Percentiles rank a stretch among this genome's conserved stretches.
phyloP scores from a whole-genome alignment of 202 grass and related monocot species.

The Panicum virgatum region DNA sequence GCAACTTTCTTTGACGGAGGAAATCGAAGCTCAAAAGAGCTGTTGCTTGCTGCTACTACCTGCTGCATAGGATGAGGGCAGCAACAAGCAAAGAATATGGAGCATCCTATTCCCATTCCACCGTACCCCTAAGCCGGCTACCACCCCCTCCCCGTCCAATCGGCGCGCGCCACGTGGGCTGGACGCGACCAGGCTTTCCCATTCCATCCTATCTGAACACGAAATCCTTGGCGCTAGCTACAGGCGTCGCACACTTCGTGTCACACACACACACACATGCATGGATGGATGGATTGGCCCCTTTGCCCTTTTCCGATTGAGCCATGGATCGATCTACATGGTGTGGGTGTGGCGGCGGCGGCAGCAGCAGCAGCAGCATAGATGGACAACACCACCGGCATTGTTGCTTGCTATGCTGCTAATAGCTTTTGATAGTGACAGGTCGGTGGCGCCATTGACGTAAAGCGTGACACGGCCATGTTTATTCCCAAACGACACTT shows the following conservation, averaged over 20 bases:
- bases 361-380: too few relatives aligned
- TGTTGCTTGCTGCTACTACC: neutral
- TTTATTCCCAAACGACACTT: slow-evolving; percentile 49
- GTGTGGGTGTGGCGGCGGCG: neutral
- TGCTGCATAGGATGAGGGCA: slow-evolving; percentile 18
- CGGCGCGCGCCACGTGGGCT: neutral
- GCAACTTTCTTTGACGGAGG: slow-evolving; percentile 21
- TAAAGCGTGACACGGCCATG: slow-evolving; percentile 37
- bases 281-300: neutral
- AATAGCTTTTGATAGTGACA: slow-evolving; percentile 38
- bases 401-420: neutral
- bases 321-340: neutral
- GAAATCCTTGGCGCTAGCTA: slow-evolving; percentile 16
- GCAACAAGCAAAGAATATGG: slow-evolving; percentile 64
- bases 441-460: slow-evolving; percentile 36
- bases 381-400: slow-evolving; percentile 27
- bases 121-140: neutral
- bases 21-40: neutral
- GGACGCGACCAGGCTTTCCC: slow-evolving; percentile 37
- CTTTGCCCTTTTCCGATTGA: neutral
- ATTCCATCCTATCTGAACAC: slow-evolving; percentile 37
- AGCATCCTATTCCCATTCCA: slow-evolving; percentile 23
- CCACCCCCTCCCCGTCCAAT: slow-evolving; percentile 7
- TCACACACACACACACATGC: slow-evolving; percentile 51
- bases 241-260: slow-evolving; percentile 9